Evolutionary conservation across 768 basidiomycete genomes (phyloP).

Genomic region (Podaxis sp.): DNA sequence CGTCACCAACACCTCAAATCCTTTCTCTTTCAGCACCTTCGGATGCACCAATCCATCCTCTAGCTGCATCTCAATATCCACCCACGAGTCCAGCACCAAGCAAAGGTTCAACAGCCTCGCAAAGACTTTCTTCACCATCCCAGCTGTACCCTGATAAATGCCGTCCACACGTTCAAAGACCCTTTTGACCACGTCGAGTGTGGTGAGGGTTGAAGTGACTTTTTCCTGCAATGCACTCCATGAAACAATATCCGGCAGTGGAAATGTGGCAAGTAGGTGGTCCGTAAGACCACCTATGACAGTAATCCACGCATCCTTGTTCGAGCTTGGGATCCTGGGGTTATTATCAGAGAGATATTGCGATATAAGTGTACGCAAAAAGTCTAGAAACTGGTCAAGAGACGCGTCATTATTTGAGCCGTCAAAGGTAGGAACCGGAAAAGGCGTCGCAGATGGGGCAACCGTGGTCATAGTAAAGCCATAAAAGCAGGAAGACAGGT

Average conservation of each 20-base stretch:
- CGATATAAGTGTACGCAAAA: conserved; percentile 37
- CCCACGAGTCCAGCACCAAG: conserved; percentile 57
- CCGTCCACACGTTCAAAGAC: conserved; percentile 31
- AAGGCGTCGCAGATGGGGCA: conserved; percentile 25
- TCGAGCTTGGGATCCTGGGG: conserved; percentile 28
- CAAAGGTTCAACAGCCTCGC: conserved; percentile 52
- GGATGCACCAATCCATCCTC: conserved; percentile 45
- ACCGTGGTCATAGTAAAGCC: conserved; percentile 18
- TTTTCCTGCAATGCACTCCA: conserved; percentile 55
- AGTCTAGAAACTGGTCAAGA: conserved; percentile 40
- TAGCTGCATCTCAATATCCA: conserved; percentile 39
- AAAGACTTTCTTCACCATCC: conserved; percentile 48
- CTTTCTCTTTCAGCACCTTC: conserved; percentile 43
- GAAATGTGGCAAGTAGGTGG: conserved; percentile 52
- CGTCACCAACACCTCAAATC: conserved; percentile 39
- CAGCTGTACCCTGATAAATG: conserved; percentile 28
- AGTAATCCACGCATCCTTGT: conserved; percentile 45
- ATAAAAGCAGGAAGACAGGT: background rate
- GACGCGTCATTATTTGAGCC: conserved; percentile 27
- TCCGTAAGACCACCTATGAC: conserved; percentile 53
- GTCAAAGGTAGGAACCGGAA: conserved; percentile 29
- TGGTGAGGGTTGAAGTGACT: conserved; percentile 26
- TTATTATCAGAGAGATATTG: conserved; percentile 33
- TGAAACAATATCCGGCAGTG: conserved; percentile 44
- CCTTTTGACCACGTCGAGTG: conserved; percentile 53